Percentiles rank a stretch among this genome's conserved stretches.
phyloP scores from a whole-genome alignment of 805 yeast genomes.

The Kodamaea kakaduensis region DNA sequence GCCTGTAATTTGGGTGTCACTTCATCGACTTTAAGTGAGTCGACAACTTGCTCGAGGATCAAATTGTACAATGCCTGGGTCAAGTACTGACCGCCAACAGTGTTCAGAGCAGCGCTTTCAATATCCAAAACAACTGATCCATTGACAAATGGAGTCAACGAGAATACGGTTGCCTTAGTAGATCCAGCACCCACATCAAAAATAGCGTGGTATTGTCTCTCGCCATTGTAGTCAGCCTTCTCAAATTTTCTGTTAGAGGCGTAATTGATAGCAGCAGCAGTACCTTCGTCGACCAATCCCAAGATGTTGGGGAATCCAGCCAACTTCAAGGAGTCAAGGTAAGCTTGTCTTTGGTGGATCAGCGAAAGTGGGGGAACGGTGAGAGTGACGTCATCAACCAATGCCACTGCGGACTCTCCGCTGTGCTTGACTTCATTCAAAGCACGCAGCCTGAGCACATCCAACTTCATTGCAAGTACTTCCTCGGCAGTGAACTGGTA shows the following conservation, averaged over 20 bases:
- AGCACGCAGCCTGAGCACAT: constrained; percentile 64
- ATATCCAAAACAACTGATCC: constrained; percentile 50
- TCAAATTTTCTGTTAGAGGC: constrained; percentile 50
- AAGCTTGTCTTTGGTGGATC: constrained; percentile 63
- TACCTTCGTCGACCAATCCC: constrained; percentile 80
- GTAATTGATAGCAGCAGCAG: constrained; percentile 85
- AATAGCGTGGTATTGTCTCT: constrained; percentile 58
- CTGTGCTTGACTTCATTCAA: constrained; percentile 46
- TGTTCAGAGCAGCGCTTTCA: constrained; percentile 64
- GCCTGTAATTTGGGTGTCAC: constrained; percentile 60
- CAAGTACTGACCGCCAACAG: constrained; percentile 71
- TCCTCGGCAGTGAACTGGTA: constrained; percentile 61
- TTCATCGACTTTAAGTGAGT: constrained; percentile 34
- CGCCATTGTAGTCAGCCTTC: constrained; percentile 29
- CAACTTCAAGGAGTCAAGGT: constrained; percentile 66
- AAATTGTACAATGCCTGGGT: constrained; percentile 63
- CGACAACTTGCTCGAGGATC: constrained; percentile 56
- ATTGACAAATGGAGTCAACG: constrained; percentile 46
- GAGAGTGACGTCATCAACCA: constrained; percentile 63
- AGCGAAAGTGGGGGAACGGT: constrained; percentile 73
- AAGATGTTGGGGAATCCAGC: constrained; percentile 60
- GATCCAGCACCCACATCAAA: constrained; percentile 95
- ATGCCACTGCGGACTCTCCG: constrained; percentile 36
- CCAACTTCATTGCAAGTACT: constrained; percentile 74
- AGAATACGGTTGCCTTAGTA: constrained; percentile 79